Evolutionary conservation across 2,329 filamentous ascomycete species (phyloP).

Genomic region (Alternaria novae-zelandiae): DNA sequence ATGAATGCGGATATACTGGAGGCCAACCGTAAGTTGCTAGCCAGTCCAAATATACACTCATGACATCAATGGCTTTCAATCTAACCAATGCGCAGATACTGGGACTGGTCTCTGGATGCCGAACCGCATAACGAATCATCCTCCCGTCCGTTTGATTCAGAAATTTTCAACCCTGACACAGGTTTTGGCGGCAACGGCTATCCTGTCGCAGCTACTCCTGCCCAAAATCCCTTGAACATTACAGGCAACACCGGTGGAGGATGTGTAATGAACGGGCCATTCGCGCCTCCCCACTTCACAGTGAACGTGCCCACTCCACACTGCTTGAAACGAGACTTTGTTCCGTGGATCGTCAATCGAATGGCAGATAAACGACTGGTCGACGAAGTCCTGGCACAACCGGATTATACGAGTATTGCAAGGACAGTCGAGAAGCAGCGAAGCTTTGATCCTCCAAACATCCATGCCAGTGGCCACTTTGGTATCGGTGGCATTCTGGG

Average conservation of each 20-base stretch:
- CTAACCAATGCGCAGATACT: conserved; percentile 37
- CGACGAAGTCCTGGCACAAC: conserved; percentile 31
- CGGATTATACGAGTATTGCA: conserved; percentile 39
- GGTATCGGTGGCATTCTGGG: conserved; percentile 45
- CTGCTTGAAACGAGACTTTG: conserved; percentile 44
- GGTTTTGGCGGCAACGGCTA: conserved; percentile 47
- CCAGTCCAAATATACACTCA: neutral
- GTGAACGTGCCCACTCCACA: conserved; percentile 29
- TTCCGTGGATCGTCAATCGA: conserved; percentile 28
- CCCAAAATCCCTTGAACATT: conserved; percentile 32
- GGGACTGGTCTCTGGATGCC: conserved; percentile 36
- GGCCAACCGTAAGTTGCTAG: conserved; percentile 17
- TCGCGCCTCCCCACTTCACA: conserved; percentile 26
- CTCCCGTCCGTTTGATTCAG: conserved; percentile 16
- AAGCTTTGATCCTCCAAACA: conserved; percentile 35
- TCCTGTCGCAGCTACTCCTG: conserved; percentile 31
- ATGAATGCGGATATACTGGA: conserved; percentile 29
- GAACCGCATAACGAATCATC: conserved; percentile 17
- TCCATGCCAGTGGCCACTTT: conserved; percentile 47
- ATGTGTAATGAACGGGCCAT: conserved; percentile 43
- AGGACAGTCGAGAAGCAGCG: conserved; percentile 33
- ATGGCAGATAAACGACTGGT: conserved; percentile 26
- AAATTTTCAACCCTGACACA: conserved; percentile 24
- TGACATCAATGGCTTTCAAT: neutral
- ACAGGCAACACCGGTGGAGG: conserved; percentile 40